phyloP scores from a whole-genome alignment of 2,329 filamentous ascomycete genomes.

The Botryosphaeria dothidea region DNA sequence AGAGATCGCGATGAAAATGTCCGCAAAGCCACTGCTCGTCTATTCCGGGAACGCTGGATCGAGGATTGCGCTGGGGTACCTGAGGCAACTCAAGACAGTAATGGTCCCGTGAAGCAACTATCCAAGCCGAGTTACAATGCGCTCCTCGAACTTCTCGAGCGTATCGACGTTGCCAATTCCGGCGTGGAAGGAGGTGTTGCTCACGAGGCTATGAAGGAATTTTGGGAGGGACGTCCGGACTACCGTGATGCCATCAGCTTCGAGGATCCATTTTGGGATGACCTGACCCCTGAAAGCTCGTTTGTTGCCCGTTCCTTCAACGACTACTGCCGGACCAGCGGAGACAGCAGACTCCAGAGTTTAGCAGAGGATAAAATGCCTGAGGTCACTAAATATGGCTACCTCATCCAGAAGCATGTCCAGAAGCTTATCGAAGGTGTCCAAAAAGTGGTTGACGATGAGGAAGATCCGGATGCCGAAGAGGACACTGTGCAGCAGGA shows the following conservation, averaged over 20 bases:
- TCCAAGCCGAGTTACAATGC: slow-evolving; percentile 67
- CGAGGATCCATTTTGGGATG: slow-evolving; percentile 76
- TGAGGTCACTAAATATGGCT: slow-evolving; percentile 88
- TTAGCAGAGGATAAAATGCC: slow-evolving; percentile 91
- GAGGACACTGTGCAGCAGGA: slow-evolving; percentile 86
- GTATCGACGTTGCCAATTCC: slow-evolving; percentile 90
- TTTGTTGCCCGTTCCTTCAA: slow-evolving; percentile 94
- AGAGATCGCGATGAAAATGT: slow-evolving; percentile 94
- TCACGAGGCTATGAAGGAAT: slow-evolving; percentile 89
- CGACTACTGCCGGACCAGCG: slow-evolving; percentile 79
- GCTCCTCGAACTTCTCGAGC: slow-evolving; percentile 84
- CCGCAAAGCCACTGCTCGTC: slow-evolving; percentile 81
- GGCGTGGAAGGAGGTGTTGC: slow-evolving; percentile 88
- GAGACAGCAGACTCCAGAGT: slow-evolving; percentile 71
- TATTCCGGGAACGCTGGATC: slow-evolving; percentile 97
- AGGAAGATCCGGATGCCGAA: slow-evolving; percentile 56
- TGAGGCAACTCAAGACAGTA: slow-evolving; percentile 59
- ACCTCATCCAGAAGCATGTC: slow-evolving; percentile 81
- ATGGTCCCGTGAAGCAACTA: slow-evolving; percentile 40
- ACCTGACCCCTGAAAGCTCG: slow-evolving; percentile 78
- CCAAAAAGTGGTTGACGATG: slow-evolving; percentile 55
- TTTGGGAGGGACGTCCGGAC: slow-evolving; percentile 90
- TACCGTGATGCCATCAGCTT: slow-evolving; percentile 73
- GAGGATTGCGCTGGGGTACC: slow-evolving; percentile 81
- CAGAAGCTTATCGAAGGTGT: slow-evolving; percentile 67